Percentiles rank a stretch among this genome's conserved stretches.
phyloP scores from a whole-genome alignment of 768 basidiomycete species.

The Boletus eberwhitei region DNA sequence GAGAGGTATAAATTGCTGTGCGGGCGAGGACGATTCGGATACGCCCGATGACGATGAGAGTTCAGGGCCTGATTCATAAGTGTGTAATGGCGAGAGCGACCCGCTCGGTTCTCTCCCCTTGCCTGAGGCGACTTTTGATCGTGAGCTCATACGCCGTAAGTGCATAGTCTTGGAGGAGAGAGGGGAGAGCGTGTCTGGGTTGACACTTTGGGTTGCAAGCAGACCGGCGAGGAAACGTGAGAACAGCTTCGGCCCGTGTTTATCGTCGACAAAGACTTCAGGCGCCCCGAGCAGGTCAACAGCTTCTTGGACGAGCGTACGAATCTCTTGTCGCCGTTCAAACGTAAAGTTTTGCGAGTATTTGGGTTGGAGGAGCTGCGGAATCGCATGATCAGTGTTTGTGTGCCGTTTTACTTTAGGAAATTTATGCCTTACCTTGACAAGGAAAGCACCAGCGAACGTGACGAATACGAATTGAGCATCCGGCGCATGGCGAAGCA shows the following conservation, averaged over 20 bases:
- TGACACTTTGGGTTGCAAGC: constrained; percentile 54
- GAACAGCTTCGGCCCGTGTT: constrained; percentile 78
- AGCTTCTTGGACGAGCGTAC: constrained; percentile 58
- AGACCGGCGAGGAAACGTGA: constrained; percentile 74
- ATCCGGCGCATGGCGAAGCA: constrained; percentile 72
- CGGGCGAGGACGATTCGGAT: constrained; percentile 40
- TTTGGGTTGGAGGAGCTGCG: constrained; percentile 75
- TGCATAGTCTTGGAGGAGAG: constrained; percentile 20
- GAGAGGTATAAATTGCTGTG: constrained; percentile 36
- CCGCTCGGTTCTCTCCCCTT: constrained; percentile 13
- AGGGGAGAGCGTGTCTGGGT: constrained; percentile 12
- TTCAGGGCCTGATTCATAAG: constrained; percentile 11
- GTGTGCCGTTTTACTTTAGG: not conserved
- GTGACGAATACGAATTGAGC: constrained; percentile 76
- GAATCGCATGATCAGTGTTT: not conserved
- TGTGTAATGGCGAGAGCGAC: not conserved
- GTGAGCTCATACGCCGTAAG: constrained; percentile 12
- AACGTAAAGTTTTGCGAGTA: constrained; percentile 57
- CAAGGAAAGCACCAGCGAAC: constrained; percentile 78
- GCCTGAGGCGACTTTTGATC: constrained; percentile 5
- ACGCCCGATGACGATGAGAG: constrained; percentile 27
- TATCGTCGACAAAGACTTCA: constrained; percentile 74
- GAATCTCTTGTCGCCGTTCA: constrained; percentile 61
- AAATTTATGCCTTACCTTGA: constrained; percentile 51
- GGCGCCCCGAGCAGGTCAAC: constrained; percentile 65